phyloP scores from a whole-genome alignment of 768 basidiomycete species.

The Candolleomyces eurysporus region DNA sequence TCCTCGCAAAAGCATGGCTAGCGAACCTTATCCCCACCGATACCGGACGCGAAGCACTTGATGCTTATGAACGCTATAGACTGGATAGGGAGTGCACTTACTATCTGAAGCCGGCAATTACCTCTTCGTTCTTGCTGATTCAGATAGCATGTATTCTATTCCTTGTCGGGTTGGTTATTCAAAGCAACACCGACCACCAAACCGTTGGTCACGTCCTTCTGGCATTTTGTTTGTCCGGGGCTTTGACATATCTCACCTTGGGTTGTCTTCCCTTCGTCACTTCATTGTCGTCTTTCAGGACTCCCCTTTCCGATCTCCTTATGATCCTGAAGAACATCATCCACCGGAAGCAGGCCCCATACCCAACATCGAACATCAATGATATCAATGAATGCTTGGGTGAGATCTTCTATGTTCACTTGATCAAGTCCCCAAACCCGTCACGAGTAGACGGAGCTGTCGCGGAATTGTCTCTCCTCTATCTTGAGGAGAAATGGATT shows the following conservation, averaged over 20 bases:
- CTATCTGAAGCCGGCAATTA: constrained; percentile 14
- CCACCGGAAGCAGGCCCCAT: too few species aligned
- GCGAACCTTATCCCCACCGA: constrained; percentile 14
- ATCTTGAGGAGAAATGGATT: background rate
- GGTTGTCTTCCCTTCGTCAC: background rate
- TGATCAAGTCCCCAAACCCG: background rate
- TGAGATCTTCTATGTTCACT: background rate
- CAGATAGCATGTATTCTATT: constrained; percentile 16
- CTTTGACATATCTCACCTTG: background rate
- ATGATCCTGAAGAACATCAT: background rate
- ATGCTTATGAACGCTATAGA: constrained; percentile 15
- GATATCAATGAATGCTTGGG: background rate
- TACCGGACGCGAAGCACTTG: constrained; percentile 9
- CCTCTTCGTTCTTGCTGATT: constrained; percentile 12
- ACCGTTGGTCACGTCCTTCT: background rate
- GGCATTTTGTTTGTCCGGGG: background rate
- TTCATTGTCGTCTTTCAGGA: background rate
- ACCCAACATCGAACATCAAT: background rate
- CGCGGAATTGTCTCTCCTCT: background rate
- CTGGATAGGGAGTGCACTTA: constrained; percentile 12
- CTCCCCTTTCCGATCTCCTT: background rate
- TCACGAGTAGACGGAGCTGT: background rate
- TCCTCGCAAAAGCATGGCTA: constrained; percentile 19
- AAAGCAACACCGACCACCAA: background rate
- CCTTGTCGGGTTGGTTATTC: constrained; percentile 13